Conservation (phyloP, 2,329 filamentous ascomycete genomes). For the Xylariaceae sp. region DNA sequence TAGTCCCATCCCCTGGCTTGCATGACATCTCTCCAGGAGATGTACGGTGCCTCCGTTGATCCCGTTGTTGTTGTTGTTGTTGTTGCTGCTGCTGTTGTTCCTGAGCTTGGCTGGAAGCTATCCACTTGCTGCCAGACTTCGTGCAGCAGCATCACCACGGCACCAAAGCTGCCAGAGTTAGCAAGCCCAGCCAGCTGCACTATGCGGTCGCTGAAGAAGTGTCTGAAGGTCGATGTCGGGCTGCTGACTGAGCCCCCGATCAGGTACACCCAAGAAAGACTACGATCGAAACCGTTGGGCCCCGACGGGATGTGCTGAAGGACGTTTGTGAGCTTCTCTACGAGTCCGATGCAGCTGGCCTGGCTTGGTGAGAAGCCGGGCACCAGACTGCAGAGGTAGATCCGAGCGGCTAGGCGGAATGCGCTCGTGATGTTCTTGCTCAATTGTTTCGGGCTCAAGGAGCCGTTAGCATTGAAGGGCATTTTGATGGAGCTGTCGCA, state of each 20-base stretch:
- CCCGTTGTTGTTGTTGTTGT: slow-evolving; percentile 39
- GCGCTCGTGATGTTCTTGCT: slow-evolving; percentile 83
- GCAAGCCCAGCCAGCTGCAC: slow-evolving; percentile 70
- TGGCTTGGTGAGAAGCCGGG: slow-evolving; percentile 78
- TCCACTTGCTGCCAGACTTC: slow-evolving; percentile 83
- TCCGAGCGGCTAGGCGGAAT: slow-evolving; percentile 86
- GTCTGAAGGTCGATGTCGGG: slow-evolving; percentile 67
- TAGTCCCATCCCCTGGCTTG: slow-evolving; percentile 86
- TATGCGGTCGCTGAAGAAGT: slow-evolving; percentile 70
- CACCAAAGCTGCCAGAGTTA: slow-evolving; percentile 77
- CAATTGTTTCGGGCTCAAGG: slow-evolving; percentile 75
- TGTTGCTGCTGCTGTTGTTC: slow-evolving; percentile 34
- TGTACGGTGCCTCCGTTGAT: slow-evolving; percentile 50
- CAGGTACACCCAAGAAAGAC: slow-evolving; percentile 87
- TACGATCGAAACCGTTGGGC: slow-evolving; percentile 77
- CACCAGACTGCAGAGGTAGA: slow-evolving; percentile 94
- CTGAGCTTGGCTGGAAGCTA: slow-evolving; percentile 37
- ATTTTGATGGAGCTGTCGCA: slow-evolving; percentile 53
- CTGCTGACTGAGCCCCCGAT: slow-evolving; percentile 76
- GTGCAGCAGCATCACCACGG: slow-evolving; percentile 68
- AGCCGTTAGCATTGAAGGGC: slow-evolving; percentile 63
- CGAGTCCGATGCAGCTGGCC: slow-evolving; percentile 66
- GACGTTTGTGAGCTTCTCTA: slow-evolving; percentile 69
- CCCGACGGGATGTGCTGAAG: slow-evolving; percentile 81
- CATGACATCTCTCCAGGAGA: slow-evolving; percentile 96